These are phyloP conservation scores for Pyrenochaeta sp. DNA, from an alignment of 2,329 filamentous ascomycete genomes.

Conservation along the genomic window DNA sequence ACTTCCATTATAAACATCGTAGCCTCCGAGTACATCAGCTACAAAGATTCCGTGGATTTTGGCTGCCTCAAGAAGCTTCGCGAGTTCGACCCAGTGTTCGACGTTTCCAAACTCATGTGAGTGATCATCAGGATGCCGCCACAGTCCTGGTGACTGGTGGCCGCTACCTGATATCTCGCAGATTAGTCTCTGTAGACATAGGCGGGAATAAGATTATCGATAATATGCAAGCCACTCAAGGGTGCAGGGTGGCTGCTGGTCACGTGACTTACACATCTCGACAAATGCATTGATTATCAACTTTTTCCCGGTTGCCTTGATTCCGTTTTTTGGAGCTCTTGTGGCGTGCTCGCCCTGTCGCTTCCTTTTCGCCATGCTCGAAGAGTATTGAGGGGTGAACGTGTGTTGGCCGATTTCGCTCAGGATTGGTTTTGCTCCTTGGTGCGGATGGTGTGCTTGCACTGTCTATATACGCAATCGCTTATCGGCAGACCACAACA, in stretches of 20 bases:
- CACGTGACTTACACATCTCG: slow-evolving; percentile 46
- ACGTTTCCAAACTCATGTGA: slow-evolving; percentile 63
- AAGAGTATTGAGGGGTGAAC: slow-evolving; percentile 10
- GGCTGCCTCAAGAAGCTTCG: slow-evolving; percentile 49
- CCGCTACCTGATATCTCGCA: slow-evolving; percentile 29
- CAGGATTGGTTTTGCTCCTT: slow-evolving; percentile 18
- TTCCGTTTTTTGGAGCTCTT: slow-evolving; percentile 14
- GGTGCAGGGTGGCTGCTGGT: background rate
- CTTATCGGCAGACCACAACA: slow-evolving; percentile 22
- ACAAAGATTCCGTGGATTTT: slow-evolving; percentile 54
- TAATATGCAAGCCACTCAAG: background rate
- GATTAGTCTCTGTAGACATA: slow-evolving; percentile 3
- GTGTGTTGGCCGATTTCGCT: slow-evolving; percentile 30
- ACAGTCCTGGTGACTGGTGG: slow-evolving; percentile 62
- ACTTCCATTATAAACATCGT: slow-evolving; percentile 74
- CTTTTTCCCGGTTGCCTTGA: slow-evolving; percentile 41
- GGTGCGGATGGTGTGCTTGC: slow-evolving; percentile 41
- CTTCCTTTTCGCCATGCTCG: slow-evolving; percentile 20
- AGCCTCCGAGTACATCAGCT: slow-evolving; percentile 62
- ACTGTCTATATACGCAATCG: slow-evolving; percentile 38
- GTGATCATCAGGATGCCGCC: slow-evolving; percentile 71
- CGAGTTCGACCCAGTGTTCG: slow-evolving; percentile 50
- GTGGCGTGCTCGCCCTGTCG: slow-evolving; percentile 27
- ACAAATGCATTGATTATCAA: slow-evolving; percentile 56
- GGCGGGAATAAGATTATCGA: slow-evolving; percentile 1